Evolutionary conservation across 768 basidiomycete species (phyloP).

Genomic region (Leucogyrophana mollusca): DNA sequence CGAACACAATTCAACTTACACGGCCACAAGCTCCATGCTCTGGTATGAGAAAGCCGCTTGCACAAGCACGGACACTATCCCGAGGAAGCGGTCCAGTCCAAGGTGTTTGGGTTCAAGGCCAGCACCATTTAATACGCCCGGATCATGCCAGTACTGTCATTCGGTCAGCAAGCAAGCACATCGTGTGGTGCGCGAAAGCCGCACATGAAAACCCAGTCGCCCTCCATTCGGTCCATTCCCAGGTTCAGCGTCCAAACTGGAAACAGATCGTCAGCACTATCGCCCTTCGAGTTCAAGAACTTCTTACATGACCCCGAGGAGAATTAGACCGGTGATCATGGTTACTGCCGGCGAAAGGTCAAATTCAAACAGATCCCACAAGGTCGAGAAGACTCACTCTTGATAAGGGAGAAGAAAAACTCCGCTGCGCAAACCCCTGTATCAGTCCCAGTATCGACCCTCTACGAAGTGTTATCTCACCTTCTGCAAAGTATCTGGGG

Average conservation of each 20-base stretch:
- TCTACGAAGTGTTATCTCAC: no score
- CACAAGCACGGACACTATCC: slow-evolving; percentile 47
- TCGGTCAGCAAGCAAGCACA: slow-evolving; percentile 30
- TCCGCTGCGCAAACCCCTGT: slow-evolving; percentile 42
- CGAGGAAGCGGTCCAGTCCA: slow-evolving; percentile 14
- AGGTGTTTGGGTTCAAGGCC: slow-evolving; percentile 3
- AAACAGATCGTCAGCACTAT: no score
- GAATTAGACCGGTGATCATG: slow-evolving; percentile 58
- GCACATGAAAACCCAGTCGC: slow-evolving; percentile 66
- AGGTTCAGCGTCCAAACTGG: no score
- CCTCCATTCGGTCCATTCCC: slow-evolving; percentile 48
- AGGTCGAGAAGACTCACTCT: slow-evolving; percentile 40
- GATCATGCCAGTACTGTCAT: slow-evolving; percentile 45
- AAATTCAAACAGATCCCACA: not conserved
- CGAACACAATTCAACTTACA: slow-evolving; percentile 13
- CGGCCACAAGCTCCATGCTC: slow-evolving; percentile 47
- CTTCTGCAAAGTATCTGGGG: slow-evolving; percentile 62
- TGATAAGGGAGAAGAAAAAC: slow-evolving; percentile 65
- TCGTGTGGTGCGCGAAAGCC: not conserved
- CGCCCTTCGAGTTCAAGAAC: no score
- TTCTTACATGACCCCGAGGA: slow-evolving; percentile 46
- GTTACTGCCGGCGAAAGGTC: slow-evolving; percentile 34
- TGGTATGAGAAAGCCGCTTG: slow-evolving; percentile 58
- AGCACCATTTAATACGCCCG: slow-evolving; percentile 42
- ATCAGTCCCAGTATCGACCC: not conserved